Evolutionary conservation across 1,139 yeast species (phyloP), one percentile per base, ranked within the genome.

Genomic region (Pichia sorboxylosa): DNA sequence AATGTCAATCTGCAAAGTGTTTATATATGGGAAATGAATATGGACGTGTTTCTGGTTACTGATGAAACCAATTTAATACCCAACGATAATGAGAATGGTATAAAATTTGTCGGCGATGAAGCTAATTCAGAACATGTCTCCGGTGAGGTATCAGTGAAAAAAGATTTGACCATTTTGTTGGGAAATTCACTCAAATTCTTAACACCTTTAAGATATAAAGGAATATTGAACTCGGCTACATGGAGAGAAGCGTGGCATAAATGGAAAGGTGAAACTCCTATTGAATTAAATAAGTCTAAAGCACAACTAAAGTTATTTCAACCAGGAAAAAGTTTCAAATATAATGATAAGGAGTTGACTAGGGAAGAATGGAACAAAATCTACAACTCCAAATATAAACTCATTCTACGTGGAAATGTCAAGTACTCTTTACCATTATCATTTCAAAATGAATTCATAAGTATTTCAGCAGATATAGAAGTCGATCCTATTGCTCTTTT

Each of bases 1-100:
- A 87, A 87, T 52, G 90, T 90, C 1, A 94, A 95, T 1, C 68
- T 81, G 61, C 73, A 80, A 46, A 69, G 83, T 6, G 71, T 85
- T 3, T 63, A 64, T 6, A 64, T 87, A 5, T 65, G 66, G 38
- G 69, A 73, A 6, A 73, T 79, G 26, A 90, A 84, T 47, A 53
- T 90, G 30, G 96, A 87, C 51, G 67, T 90, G 2, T 87, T 90
- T 73, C 7, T 75, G 64, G 48, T 57, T 42, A 39, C 57, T 32
- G 44, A 48, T 28, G 38, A 46, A 25, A 23, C 35, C 2, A 29
- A 34, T 13, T 31, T 37, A 9, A 10, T 5, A 4, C 6, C 20
- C n/a, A n/a, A n/a, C n/a, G n/a, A n/a, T n/a, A n/a, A n/a, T n/a
- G 45, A 37, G 4, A n/a, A 17, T 22, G 30, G n/a, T n/a, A n/a